Base-by-base conservation (phyloP, 352 stramenopile genomes). In the Globisporangium takayamanum region DNA sequence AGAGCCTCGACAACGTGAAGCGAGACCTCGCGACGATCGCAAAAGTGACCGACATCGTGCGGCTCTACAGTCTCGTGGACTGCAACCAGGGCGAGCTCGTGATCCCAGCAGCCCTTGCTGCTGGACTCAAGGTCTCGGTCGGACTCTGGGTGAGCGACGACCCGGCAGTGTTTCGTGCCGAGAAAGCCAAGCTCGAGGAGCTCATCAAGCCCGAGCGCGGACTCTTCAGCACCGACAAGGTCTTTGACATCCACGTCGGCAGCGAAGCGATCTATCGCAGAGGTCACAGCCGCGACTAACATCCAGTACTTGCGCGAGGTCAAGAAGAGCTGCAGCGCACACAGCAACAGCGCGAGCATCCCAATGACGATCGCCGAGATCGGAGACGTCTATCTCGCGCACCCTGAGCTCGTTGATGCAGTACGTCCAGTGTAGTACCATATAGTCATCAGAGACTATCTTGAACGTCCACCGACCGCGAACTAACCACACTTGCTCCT, bases 291-390 rank as follows among this genome's bases (percentile, higher is more conserved):
- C n/a, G 28, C 50, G 30, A 51, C 67, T 1, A 49, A 69, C 12
- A 60, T 87, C 61, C 84, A 85, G 52, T 44, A 33, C 10, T 41
- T 83, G 11, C 42, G 70, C 5, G 15, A 5, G 0, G 33, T 55
- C 0, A 53, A 75, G 22, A 50, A 52, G 7, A 12, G 5, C 5
- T 39, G 33, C 33, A 39, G 33, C 33, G 33, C 33, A 7, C 10
- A 39, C 33, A 12, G 6, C 0, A 39, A 12, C 5, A 39, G 33
- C 15, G 20, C 78, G 25, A 49, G 62, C 8, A 69, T 87, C n/a
- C 74, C 73, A 1, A 66, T 89, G n/a, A 81, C 81, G 1, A 87
- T 87, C 41, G 75, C 78, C 4, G 81, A 91, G 58, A 87, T 91
- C 41, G 72, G 72, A 5, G 81, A 89, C 63, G 65, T 75, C 12